These are phyloP conservation scores for Mytilinidion resinicola DNA, from an alignment of 495 filamentous ascomycete genomes.

Conservation along the genomic window DNA sequence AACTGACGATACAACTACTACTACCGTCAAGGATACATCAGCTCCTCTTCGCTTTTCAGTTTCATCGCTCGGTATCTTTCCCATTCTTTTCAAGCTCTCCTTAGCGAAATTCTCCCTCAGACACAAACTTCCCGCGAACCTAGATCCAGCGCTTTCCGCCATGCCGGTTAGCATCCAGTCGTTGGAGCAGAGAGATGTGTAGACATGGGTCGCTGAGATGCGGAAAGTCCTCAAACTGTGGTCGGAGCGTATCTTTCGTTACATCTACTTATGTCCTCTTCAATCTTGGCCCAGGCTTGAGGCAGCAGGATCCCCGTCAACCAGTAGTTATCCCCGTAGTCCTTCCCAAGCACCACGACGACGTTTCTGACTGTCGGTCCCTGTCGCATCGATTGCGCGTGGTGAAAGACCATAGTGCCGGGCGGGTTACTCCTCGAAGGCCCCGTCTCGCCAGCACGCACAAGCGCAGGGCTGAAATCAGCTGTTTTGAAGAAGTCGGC, in stretches of 20 bases:
- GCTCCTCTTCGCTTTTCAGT: no score
- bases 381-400: slow-evolving; percentile 4
- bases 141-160: no score
- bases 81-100: no score
- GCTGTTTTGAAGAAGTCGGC: slow-evolving; percentile 4
- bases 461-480: slow-evolving; percentile 9
- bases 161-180: no score
- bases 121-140: no score
- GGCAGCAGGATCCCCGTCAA: slow-evolving; percentile 1
- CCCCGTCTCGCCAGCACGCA: not conserved
- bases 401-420: slow-evolving; percentile 6
- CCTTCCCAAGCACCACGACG: slow-evolving; percentile 9
- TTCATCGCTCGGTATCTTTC: no score
- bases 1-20: no score
- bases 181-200: no score
- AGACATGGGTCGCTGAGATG: no score
- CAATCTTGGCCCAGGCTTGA: slow-evolving; percentile 7
- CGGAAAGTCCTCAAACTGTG: no score
- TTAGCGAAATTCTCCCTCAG: no score
- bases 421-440: slow-evolving; percentile 6
- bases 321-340: slow-evolving; percentile 6
- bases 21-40: no score
- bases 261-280: slow-evolving; percentile 5
- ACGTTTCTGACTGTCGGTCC: slow-evolving; percentile 1
- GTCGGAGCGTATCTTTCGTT: not conserved